Percentiles rank a stretch among this genome's conserved stretches.
Conservation (phyloP, 306 rosid genomes). For the Malus asiatica region DNA sequence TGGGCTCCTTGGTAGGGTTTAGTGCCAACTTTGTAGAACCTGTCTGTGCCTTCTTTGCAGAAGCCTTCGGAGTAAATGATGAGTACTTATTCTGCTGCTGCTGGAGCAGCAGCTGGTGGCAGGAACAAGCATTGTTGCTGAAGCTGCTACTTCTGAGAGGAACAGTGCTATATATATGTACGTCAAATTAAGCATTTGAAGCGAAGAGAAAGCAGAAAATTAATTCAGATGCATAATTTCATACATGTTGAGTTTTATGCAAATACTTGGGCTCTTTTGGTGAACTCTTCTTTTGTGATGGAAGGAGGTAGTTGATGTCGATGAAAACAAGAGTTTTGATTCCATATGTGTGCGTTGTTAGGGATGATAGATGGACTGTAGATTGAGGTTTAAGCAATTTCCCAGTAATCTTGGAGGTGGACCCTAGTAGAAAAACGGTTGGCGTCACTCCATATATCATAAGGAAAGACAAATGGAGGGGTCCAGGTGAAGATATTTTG, state of each 20-base stretch:
- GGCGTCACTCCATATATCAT: not conserved
- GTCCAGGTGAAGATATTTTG: not conserved
- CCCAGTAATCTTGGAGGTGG: slow-evolving; percentile 42
- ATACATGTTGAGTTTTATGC: slow-evolving; percentile 40
- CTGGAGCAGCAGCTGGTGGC: not conserved
- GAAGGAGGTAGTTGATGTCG: not conserved
- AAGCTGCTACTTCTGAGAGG: not conserved
- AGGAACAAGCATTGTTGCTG: slow-evolving; percentile 16
- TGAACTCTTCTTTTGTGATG: slow-evolving; percentile 20
- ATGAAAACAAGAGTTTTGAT: slow-evolving; percentile 14
- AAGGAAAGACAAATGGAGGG: no score
- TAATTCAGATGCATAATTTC: slow-evolving; percentile 2
- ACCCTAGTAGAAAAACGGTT: not conserved
- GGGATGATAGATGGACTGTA: not conserved
- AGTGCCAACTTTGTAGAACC: not conserved
- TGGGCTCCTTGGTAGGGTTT: slow-evolving; percentile 2
- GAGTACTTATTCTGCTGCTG: not conserved
- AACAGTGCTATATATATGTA: not conserved
- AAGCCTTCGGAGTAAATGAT: not conserved
- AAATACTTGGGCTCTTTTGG: slow-evolving; percentile 5
- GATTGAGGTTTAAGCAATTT: not conserved
- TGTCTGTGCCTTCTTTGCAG: slow-evolving; percentile 20
- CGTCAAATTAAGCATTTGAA: not conserved
- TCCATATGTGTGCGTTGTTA: slow-evolving; percentile 18
- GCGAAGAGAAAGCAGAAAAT: not conserved